Conservation (phyloP, 1,284 basidiomycete genomes). For the Sporisorium exsertum region DNA sequence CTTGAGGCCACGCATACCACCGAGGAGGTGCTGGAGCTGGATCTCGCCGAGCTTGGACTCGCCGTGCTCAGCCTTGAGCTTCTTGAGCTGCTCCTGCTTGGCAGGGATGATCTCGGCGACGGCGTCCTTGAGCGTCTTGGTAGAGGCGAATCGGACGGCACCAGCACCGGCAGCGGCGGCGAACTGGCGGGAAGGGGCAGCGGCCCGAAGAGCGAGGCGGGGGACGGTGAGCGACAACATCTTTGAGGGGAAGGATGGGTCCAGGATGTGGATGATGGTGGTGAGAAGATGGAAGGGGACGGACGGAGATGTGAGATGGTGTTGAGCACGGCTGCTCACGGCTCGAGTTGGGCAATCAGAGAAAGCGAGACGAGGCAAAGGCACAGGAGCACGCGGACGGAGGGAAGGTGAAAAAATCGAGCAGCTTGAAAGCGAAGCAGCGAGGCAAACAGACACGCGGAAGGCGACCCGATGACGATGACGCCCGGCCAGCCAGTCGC, state of each 20-base stretch:
- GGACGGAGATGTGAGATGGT: neutral
- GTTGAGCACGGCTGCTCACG: constrained; percentile 4
- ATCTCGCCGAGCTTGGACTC: constrained; percentile 65
- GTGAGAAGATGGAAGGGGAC: constrained; percentile 4
- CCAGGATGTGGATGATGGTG: constrained; percentile 35
- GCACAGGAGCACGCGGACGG: constrained; percentile 5
- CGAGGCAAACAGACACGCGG: constrained; percentile 3
- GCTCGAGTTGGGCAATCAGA: neutral
- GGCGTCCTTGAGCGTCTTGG: constrained; percentile 66
- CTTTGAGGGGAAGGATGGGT: constrained; percentile 12
- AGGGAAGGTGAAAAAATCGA: constrained; percentile 3
- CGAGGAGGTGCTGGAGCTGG: constrained; percentile 66
- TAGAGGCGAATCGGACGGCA: constrained; percentile 63
- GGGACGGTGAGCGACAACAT: constrained; percentile 67
- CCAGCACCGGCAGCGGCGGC: constrained; percentile 57
- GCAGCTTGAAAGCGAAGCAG: neutral
- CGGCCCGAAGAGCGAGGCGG: constrained; percentile 62
- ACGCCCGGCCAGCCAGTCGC: constrained; percentile 2
- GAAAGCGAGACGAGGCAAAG: constrained; percentile 3
- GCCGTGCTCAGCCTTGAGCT: constrained; percentile 66
- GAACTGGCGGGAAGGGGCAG: constrained; percentile 63
- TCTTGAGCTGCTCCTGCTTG: constrained; percentile 68
- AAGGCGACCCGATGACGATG: constrained; percentile 9
- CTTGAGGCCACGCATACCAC: constrained; percentile 69
- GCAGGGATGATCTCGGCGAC: constrained; percentile 66